A percentile compares a stretch with the other conserved stretches of the same genome.
phyloP scores from a whole-genome alignment of 352 stramenopile species.

The Phytophthora pisi region DNA sequence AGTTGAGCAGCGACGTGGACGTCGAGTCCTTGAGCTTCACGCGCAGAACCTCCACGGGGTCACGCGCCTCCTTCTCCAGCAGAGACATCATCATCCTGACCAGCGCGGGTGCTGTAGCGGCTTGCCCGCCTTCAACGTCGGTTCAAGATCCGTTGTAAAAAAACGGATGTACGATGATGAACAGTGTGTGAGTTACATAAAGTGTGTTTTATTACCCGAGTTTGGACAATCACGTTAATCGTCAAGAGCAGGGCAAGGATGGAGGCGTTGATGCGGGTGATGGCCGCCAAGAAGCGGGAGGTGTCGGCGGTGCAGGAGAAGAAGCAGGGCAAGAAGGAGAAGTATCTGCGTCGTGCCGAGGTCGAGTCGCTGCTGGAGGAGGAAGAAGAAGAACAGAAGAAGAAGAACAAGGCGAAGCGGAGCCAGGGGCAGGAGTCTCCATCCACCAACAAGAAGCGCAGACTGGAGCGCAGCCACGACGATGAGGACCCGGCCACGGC shows the following conservation, averaged over 20 bases:
- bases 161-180: too few relatives aligned
- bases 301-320: conserved; percentile 64
- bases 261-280: conserved; percentile 74
- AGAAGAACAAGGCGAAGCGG: conserved; percentile 63
- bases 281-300: conserved; percentile 86
- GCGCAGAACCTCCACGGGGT: conserved; percentile 82
- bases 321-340: conserved; percentile 54
- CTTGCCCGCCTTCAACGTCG: background rate
- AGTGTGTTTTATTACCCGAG: too few relatives aligned
- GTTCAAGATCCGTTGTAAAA: background rate
- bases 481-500: background rate
- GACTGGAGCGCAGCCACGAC: background rate
- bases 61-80: conserved; percentile 83
- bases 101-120: too few relatives aligned
- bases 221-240: background rate
- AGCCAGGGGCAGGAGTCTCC: conserved; percentile 14
- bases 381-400: conserved; percentile 17
- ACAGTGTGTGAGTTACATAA: too few relatives aligned
- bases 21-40: conserved; percentile 85
- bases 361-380: conserved; percentile 68
- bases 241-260: conserved; percentile 32
- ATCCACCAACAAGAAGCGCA: conserved; percentile 1
- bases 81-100: conserved; percentile 70
- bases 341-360: conserved; percentile 80
- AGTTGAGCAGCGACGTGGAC: conserved; percentile 83